Conservation (phyloP, 2,329 filamentous ascomycete genomes). For the Stachybotrys chlorohalonatus region DNA sequence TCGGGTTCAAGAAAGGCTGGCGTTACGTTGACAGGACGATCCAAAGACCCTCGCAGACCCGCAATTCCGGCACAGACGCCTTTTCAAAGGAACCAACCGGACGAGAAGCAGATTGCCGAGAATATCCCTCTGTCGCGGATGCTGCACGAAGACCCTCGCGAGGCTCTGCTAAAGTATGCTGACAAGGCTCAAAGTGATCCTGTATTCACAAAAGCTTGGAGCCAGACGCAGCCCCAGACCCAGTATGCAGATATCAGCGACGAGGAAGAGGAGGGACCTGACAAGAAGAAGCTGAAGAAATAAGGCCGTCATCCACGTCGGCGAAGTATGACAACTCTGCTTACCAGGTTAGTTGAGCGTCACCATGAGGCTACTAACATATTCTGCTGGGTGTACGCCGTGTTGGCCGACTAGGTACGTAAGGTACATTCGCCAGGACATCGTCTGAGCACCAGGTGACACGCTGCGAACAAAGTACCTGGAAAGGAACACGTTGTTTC, state of each 20-base stretch:
- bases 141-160: slow-evolving; percentile 92
- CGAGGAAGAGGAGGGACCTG: slow-evolving; percentile 64
- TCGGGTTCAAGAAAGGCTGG: slow-evolving; percentile 49
- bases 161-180: slow-evolving; percentile 90
- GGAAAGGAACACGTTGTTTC: too few species aligned
- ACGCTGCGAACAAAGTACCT: too few species aligned
- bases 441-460: too few species aligned
- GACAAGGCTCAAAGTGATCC: slow-evolving; percentile 89
- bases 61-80: slow-evolving; percentile 78
- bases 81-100: slow-evolving; percentile 82
- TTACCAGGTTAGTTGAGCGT: too few species aligned
- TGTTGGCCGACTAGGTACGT: too few species aligned
- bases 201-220: slow-evolving; percentile 90
- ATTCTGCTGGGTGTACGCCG: too few species aligned
- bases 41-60: slow-evolving; percentile 73
- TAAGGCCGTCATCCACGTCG: background rate
- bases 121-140: slow-evolving; percentile 85
- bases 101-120: slow-evolving; percentile 80
- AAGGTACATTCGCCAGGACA: too few species aligned
- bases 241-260: slow-evolving; percentile 87
- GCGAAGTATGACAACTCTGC: too few species aligned
- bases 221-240: slow-evolving; percentile 81
- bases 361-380: too few species aligned
- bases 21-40: slow-evolving; percentile 67
- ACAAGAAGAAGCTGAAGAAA: slow-evolving; percentile 43